These are phyloP conservation scores for Uromyces viciae-fabae DNA, from an alignment of 1,284 basidiomycete species.

Conservation along the genomic window DNA sequence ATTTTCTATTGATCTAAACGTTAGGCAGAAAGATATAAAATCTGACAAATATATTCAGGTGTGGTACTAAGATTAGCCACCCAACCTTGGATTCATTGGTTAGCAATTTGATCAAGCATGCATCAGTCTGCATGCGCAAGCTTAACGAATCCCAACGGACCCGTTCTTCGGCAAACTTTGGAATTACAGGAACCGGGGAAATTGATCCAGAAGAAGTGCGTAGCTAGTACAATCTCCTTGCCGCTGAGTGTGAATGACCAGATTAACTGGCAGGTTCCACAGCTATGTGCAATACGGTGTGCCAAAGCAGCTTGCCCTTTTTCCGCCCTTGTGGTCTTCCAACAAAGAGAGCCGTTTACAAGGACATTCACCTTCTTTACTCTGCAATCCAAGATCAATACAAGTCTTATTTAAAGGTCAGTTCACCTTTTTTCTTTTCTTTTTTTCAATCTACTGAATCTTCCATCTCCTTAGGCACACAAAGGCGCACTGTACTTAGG, in stretches of 20 bases:
- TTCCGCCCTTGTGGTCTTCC: neutral
- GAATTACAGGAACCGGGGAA: neutral
- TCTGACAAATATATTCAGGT: neutral
- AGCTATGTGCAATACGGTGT: slow-evolving; percentile 5
- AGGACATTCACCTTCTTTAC: neutral
- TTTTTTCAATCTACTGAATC: neutral
- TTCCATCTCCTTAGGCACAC: neutral
- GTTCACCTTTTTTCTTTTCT: neutral
- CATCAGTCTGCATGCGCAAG: neutral
- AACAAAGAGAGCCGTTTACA: neutral
- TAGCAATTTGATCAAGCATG: neutral
- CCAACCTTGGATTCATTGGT: neutral
- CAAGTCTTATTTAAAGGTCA: neutral
- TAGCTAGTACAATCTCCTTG: neutral
- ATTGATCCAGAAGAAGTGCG: neutral
- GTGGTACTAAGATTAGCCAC: neutral
- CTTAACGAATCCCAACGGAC: neutral
- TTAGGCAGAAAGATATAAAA: neutral
- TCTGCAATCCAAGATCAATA: neutral
- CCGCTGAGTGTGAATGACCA: no score
- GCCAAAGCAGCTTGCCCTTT: neutral
- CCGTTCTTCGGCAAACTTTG: neutral
- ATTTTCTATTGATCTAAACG: neutral
- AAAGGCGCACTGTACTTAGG: neutral
- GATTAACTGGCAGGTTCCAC: neutral